phyloP scores from a whole-genome alignment of 2,329 filamentous ascomycete species.

The Sclerotiophoma versabilis region DNA sequence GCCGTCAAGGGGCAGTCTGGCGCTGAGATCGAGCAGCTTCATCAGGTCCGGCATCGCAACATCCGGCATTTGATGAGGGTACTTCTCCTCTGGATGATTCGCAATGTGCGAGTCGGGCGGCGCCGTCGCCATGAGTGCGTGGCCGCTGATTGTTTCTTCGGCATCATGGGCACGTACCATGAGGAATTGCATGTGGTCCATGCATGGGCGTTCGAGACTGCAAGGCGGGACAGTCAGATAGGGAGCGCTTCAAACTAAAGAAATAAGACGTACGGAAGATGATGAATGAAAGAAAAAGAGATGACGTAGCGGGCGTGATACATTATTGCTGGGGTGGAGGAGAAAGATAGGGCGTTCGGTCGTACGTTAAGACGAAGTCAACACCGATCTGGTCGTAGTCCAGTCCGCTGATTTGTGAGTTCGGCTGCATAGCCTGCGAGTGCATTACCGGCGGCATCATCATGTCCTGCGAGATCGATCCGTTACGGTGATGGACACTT shows the following conservation, averaged over 20 bases:
- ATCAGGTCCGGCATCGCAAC: slow-evolving; percentile 74
- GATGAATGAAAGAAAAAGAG: slow-evolving; percentile 25
- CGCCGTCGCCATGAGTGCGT: slow-evolving; percentile 92
- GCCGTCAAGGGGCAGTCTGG: slow-evolving; percentile 80
- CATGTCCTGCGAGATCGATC: slow-evolving; percentile 40
- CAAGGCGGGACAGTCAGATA: slow-evolving; percentile 40
- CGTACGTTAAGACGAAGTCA: slow-evolving; percentile 92
- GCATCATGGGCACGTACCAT: slow-evolving; percentile 64
- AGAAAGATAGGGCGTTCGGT: slow-evolving; percentile 66
- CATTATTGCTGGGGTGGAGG: slow-evolving; percentile 51
- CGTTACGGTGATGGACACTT: slow-evolving; percentile 37
- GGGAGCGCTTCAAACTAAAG: slow-evolving; percentile 28
- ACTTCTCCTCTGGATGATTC: slow-evolving; percentile 62
- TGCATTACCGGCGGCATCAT: slow-evolving; percentile 28
- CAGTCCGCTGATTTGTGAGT: slow-evolving; percentile 53
- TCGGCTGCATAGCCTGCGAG: slow-evolving; percentile 26
- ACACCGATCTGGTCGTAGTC: slow-evolving; percentile 86
- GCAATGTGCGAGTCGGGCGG: slow-evolving; percentile 73
- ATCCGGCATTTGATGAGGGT: slow-evolving; percentile 79
- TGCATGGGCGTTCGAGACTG: slow-evolving; percentile 91
- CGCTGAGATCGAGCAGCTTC: slow-evolving; percentile 84
- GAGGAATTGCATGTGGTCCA: slow-evolving; percentile 85
- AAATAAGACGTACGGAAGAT: slow-evolving; percentile 35
- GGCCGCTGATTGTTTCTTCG: slow-evolving; percentile 73
- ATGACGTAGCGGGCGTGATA: slow-evolving; percentile 24